Evolutionary conservation across 805 yeast species (phyloP).

Genomic region (Candida pseudofarinosa): DNA sequence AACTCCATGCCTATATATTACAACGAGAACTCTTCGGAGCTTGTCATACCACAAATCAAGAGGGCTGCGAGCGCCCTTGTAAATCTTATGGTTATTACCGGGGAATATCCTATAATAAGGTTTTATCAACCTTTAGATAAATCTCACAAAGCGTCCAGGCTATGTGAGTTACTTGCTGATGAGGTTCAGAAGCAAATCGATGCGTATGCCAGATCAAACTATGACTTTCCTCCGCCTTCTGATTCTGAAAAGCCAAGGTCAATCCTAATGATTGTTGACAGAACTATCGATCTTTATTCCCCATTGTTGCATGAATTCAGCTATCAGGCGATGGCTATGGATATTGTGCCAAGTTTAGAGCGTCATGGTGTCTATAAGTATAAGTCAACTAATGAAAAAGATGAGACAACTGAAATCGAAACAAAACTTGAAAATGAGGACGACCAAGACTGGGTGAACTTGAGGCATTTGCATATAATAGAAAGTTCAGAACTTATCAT

Average conservation of each 20-base stretch:
- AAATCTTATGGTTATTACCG: conserved; percentile 69
- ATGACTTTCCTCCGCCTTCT: conserved; percentile 57
- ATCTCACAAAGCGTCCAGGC: conserved; percentile 49
- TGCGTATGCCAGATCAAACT: conserved; percentile 65
- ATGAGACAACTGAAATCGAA: conserved; percentile 25
- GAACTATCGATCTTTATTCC: conserved; percentile 77
- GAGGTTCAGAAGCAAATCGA: conserved; percentile 70
- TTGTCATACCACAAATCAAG: conserved; percentile 55
- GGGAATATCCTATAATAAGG: conserved; percentile 85
- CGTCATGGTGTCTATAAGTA: conserved; percentile 47
- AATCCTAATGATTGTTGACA: conserved; percentile 70
- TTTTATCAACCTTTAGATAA: conserved; percentile 55
- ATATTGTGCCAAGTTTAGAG: conserved; percentile 47
- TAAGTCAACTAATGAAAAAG: conserved; percentile 50
- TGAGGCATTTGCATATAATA: conserved; percentile 72
- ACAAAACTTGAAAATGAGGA: conserved; percentile 52
- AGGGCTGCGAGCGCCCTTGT: conserved; percentile 63
- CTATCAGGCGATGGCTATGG: conserved; percentile 91
- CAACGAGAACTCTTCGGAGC: conserved; percentile 57
- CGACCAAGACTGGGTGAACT: conserved; percentile 68
- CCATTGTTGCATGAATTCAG: conserved; percentile 87
- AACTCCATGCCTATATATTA: conserved; percentile 71
- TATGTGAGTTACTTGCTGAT: conserved; percentile 68
- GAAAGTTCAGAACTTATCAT: conserved; percentile 64
- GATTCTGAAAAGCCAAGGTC: conserved; percentile 60